Evolutionary conservation across 140 eudicot genomes (phyloP).

Genomic region (Bidens hawaiensis): DNA sequence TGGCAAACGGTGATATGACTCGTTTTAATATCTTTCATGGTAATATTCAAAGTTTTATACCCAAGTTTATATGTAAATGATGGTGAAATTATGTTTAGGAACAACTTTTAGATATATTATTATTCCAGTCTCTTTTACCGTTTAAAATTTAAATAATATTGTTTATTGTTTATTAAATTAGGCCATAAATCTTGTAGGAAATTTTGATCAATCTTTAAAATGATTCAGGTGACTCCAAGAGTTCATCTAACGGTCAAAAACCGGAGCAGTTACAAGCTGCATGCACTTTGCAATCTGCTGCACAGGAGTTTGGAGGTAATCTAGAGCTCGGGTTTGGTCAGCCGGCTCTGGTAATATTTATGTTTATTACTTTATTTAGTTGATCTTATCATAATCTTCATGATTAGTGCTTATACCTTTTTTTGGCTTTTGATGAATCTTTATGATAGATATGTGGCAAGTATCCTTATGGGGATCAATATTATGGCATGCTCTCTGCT

Average conservation of each 20-base stretch:
- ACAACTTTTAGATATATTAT: no score
- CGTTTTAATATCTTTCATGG: slow-evolving; percentile 51
- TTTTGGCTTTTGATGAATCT: slow-evolving; percentile 9
- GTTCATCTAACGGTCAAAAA: slow-evolving; percentile 37
- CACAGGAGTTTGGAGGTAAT: slow-evolving; percentile 44
- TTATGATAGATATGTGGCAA: slow-evolving; percentile 49
- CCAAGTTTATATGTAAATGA: not conserved
- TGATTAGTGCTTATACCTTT: not conserved
- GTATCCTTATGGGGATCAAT: slow-evolving; percentile 62
- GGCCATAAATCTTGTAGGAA: slow-evolving; percentile 10
- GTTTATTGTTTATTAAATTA: slow-evolving; percentile 3
- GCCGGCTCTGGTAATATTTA: slow-evolving; percentile 44
- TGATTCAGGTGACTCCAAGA: slow-evolving; percentile 43
- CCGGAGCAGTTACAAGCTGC: slow-evolving; percentile 31
- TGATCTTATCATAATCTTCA: not conserved
- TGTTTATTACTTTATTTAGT: not conserved
- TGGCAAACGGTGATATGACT: slow-evolving; percentile 32
- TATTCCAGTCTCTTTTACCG: no score
- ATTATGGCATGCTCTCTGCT: slow-evolving; percentile 51
- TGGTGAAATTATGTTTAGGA: not conserved
- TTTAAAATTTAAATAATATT: not conserved
- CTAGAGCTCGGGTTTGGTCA: slow-evolving; percentile 65
- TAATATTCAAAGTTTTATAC: no score
- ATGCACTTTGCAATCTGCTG: slow-evolving; percentile 32
- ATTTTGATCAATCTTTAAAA: slow-evolving; percentile 14